These are phyloP conservation scores for Suhomyces kunorum DNA, from an alignment of 1,139 yeast species.

Conservation along the genomic window DNA sequence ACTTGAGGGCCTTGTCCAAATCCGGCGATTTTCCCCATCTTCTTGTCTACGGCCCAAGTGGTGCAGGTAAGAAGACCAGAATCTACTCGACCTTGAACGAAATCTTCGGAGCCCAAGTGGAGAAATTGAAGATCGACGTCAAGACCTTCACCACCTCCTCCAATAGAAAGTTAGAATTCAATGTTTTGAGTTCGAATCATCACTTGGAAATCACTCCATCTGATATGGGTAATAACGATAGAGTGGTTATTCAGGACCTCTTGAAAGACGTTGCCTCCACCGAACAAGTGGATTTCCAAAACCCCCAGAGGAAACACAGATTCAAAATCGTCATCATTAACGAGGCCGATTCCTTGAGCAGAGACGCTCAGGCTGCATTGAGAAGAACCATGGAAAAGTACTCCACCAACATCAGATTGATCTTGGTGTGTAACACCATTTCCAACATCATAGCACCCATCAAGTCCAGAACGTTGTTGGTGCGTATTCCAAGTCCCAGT, in stretches of 20 bases:
- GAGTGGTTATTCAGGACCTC: constrained; percentile 91
- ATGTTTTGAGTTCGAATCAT: constrained; percentile 84
- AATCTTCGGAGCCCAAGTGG: constrained; percentile 80
- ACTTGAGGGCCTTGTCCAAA: constrained; percentile 63
- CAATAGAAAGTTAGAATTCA: constrained; percentile 80
- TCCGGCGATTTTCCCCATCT: constrained; percentile 93
- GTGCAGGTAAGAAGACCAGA: constrained; percentile 96
- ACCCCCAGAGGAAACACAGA: constrained; percentile 52
- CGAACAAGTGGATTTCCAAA: constrained; percentile 79
- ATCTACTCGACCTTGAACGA: constrained; percentile 78
- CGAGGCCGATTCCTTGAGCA: constrained; percentile 87
- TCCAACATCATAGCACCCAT: constrained; percentile 93
- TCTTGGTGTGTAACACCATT: constrained; percentile 84
- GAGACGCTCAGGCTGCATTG: constrained; percentile 97
- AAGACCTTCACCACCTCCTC: constrained; percentile 76
- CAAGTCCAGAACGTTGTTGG: constrained; percentile 83
- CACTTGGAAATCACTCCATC: constrained; percentile 96
- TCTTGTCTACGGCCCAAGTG: constrained; percentile 90
- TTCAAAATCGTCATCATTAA: constrained; percentile 92
- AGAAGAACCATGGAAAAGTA: constrained; percentile 98
- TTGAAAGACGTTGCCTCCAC: constrained; percentile 93
- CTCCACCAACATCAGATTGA: constrained; percentile 79
- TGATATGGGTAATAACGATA: constrained; percentile 93
- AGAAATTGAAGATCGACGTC: constrained; percentile 83
- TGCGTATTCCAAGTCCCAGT: constrained; percentile 84